Percentiles rank a stretch among this genome's conserved stretches.
phyloP scores from a whole-genome alignment of 768 basidiomycete genomes.

The Leccinum ochraceum region DNA sequence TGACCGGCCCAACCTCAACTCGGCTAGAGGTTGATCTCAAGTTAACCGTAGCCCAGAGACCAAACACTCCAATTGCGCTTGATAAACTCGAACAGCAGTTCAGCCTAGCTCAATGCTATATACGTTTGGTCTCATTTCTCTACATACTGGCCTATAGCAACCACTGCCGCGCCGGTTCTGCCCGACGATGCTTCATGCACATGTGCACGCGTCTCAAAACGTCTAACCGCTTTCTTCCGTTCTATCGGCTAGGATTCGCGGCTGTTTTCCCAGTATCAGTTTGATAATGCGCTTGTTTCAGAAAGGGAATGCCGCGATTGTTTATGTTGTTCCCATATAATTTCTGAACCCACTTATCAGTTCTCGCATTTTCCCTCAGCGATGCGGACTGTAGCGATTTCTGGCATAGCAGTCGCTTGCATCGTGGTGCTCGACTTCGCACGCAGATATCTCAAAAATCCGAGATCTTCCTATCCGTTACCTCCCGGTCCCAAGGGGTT shows the following conservation, averaged over 20 bases:
- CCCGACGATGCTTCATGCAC: background rate
- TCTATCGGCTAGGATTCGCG: background rate
- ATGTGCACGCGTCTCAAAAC: background rate
- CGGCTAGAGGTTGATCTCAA: background rate
- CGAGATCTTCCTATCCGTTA: slow-evolving; percentile 10
- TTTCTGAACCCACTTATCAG: background rate
- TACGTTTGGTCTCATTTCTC: background rate
- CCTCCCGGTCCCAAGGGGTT: slow-evolving; percentile 42
- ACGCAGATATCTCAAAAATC: slow-evolving; percentile 8
- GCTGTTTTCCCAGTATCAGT: background rate
- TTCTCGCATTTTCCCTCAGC: background rate
- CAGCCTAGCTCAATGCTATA: background rate
- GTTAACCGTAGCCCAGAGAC: background rate
- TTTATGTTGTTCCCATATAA: slow-evolving; percentile 3
- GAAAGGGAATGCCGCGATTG: background rate
- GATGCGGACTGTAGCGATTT: slow-evolving; percentile 13
- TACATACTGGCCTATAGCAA: background rate
- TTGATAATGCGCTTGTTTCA: background rate
- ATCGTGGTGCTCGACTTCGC: slow-evolving; percentile 13
- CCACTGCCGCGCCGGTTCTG: background rate
- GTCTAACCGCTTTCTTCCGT: background rate
- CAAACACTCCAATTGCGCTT: background rate
- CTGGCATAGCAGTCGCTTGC: slow-evolving; percentile 4
- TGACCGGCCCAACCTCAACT: background rate
- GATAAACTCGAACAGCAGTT: background rate